Percentiles rank a stretch among this genome's conserved stretches.
Conservation (phyloP, 2,329 filamentous ascomycete genomes). For the Penicillium brasilianum region DNA sequence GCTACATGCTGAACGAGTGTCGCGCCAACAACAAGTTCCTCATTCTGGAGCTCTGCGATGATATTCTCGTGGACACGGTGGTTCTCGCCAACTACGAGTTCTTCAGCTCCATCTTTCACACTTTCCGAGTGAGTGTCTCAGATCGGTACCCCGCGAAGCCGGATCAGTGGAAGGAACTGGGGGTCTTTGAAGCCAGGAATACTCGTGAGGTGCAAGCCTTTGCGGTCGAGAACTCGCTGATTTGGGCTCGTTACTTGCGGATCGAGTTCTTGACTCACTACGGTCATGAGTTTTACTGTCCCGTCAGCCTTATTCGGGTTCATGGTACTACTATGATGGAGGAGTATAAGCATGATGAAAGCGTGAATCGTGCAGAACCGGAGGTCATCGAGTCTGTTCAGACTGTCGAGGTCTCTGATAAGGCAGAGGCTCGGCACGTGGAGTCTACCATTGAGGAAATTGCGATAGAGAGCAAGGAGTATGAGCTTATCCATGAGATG, state of each 20-base stretch:
- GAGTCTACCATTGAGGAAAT: conserved; percentile 32
- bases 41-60: conserved; percentile 90
- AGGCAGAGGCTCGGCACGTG: conserved; percentile 22
- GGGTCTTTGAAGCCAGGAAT: conserved; percentile 88
- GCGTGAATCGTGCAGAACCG: conserved; percentile 62
- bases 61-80: conserved; percentile 86
- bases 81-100: conserved; percentile 99
- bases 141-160: conserved; percentile 92
- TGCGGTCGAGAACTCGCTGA: conserved; percentile 88
- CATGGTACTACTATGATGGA: conserved; percentile 95
- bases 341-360: conserved; percentile 86
- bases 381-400: conserved; percentile 61
- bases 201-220: conserved; percentile 94
- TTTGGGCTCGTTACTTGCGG: conserved; percentile 91
- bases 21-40: conserved; percentile 86
- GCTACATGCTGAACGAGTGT: conserved; percentile 96
- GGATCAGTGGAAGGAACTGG: conserved; percentile 89
- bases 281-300: conserved; percentile 96
- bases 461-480: conserved; percentile 13
- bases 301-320: conserved; percentile 84
- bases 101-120: conserved; percentile 95
- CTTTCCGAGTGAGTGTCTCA: conserved; percentile 88
- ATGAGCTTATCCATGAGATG: conserved; percentile 5
- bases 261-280: conserved; percentile 94
- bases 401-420: conserved; percentile 25